Conservation (phyloP, 164 flowering plant species). For the Stephania cephalantha region DNA sequence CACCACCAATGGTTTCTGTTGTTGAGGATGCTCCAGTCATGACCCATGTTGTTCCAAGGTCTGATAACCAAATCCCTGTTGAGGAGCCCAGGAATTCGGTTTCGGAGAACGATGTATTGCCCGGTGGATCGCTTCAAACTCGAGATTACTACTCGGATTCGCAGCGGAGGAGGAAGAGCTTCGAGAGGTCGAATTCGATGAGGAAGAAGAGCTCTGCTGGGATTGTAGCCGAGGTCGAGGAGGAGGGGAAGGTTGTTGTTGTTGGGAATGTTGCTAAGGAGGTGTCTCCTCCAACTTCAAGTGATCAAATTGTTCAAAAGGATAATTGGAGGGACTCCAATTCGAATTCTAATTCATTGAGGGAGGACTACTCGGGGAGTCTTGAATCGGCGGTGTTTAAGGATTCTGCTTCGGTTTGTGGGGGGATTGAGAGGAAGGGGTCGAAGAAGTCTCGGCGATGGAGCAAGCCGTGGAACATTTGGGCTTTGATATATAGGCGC, state of each 20-base stretch:
- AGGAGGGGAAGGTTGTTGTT: conserved; percentile 10
- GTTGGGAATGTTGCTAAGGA: conserved; percentile 4
- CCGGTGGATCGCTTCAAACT: conserved; percentile 87
- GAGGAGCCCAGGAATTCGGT: conserved; percentile 44
- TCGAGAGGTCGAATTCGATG: conserved; percentile 63
- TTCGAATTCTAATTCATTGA: conserved; percentile 61
- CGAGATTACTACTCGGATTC: conserved; percentile 78
- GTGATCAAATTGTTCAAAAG: conserved; percentile 6
- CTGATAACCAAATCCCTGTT: conserved; percentile 65
- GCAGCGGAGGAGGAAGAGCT: conserved; percentile 51
- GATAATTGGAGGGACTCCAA: conserved; percentile 44
- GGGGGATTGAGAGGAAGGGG: conserved; percentile 38
- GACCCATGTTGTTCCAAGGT: conserved; percentile 34
- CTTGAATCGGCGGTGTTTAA: conserved; percentile 48
- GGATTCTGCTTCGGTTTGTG: conserved; percentile 32
- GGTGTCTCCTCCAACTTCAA: conserved; percentile 11
- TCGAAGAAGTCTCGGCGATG: conserved; percentile 71
- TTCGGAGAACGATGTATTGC: conserved; percentile 43
- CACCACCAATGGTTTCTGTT: conserved; percentile 72
- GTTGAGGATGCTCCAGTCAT: conserved; percentile 57
- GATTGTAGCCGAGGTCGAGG: conserved; percentile 51
- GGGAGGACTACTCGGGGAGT: conserved; percentile 68
- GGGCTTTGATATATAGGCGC: conserved; percentile 69
- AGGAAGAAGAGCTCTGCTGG: conserved; percentile 54
- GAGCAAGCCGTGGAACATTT: conserved; percentile 77